phyloP scores from a whole-genome alignment of 352 stramenopile genomes.

The Globisporangium takayamanum region DNA sequence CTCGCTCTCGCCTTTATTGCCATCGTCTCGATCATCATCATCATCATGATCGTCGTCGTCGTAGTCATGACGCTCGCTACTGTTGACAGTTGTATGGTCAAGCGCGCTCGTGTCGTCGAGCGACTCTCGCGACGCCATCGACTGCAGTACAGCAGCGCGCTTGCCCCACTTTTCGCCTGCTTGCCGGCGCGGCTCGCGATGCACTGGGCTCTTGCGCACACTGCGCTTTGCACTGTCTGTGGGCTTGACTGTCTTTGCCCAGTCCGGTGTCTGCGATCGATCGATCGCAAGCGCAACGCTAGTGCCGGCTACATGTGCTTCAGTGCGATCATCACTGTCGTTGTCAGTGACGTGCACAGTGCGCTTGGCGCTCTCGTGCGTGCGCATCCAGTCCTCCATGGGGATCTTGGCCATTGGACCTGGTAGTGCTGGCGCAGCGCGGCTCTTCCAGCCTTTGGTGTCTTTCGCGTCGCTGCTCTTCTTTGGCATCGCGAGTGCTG shows the following conservation, averaged over 20 bases:
- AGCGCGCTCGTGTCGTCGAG: neutral
- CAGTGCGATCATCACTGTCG: neutral
- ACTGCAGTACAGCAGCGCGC: neutral
- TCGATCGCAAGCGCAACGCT: constrained; percentile 27
- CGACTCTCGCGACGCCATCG: neutral
- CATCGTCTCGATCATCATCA: neutral
- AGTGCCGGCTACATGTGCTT: neutral
- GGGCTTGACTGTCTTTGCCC: constrained; percentile 34
- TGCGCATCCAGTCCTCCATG: constrained; percentile 75
- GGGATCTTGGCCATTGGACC: constrained; percentile 46
- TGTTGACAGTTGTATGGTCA: neutral
- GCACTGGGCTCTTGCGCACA: constrained; percentile 10
- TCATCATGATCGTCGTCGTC: neutral
- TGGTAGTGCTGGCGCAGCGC: constrained; percentile 27
- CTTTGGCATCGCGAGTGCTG: neutral
- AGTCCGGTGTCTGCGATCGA: constrained; percentile 52
- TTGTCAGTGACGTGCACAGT: constrained; percentile 27
- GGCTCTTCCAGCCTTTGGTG: constrained; percentile 40
- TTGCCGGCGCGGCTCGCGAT: constrained; percentile 2
- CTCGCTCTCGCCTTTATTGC: neutral
- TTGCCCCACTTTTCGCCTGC: constrained; percentile 17
- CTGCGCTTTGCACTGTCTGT: constrained; percentile 8
- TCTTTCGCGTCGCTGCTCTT: constrained; percentile 16
- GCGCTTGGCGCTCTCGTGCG: constrained; percentile 43
- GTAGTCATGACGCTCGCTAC: neutral